Evolutionary conservation across 2,329 filamentous ascomycete genomes (phyloP), one percentile per base, ranked within the genome.

Genomic region (Didymella pomorum): DNA sequence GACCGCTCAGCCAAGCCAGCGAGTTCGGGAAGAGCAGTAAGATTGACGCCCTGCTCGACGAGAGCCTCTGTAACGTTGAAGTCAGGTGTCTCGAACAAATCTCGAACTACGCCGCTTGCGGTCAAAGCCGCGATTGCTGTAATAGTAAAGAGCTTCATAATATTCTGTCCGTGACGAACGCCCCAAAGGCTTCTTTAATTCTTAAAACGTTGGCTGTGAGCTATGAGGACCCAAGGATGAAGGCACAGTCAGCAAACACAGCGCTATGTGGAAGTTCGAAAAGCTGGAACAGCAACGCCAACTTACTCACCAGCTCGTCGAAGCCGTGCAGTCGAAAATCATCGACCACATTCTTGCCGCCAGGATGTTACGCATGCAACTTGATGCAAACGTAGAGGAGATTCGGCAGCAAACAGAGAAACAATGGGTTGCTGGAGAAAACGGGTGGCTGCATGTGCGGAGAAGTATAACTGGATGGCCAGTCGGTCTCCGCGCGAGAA

Each of bases 21-120:
- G 10, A 68, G 54, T 12, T 52, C 62, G 23, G 68, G 62, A 3
- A 68, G 53, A 9, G 56, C 55, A 20, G 58, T 57, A 31, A 65
- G 56, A 55, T 71, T 58, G 56, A 66, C 41, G 7, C 66, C 68
- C 25, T 62, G 58, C 21, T 52, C 35, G 8, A 63, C 12, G 10
- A 73, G 63, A 2, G 65, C 65, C 14, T 62, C 57, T 12, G 67
- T 65, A 20, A 66, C 62, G 43, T 70, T 60, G 54, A 70, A 70
- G 28, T 63, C 48, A 5, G 42, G 25, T 9, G 63, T 50, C 49
- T 69, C 68, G 21, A 70, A 69, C 10, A 37, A 21, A 4, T 37
- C 4, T 29, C 39, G 41, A 25, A 42, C 50, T 23, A 21, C 23
- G 12, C 50, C 29, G 18, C 20, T 37, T 0, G 41, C 41, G 7